Base-by-base conservation (phyloP, 2,329 filamentous ascomycete genomes). In the Colletotrichum eleusines region DNA sequence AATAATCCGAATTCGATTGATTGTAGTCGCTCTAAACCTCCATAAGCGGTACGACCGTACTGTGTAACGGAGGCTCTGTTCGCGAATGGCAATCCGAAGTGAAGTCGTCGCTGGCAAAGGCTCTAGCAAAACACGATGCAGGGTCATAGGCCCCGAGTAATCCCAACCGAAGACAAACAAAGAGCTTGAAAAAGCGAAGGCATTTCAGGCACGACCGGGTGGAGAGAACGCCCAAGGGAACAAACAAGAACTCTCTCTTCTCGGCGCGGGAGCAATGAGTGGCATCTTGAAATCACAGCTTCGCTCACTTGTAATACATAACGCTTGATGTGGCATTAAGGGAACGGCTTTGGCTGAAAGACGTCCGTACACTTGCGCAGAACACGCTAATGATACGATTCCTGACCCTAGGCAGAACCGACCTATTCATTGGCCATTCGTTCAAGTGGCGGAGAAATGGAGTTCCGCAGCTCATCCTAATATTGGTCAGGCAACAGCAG, bases 401-500 rank as follows among this genome's bases (percentile, higher is more conserved):
- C 8, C 7, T 8, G 14, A 7, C 26, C 3, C 26, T 20, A 31
- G 3, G 6, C 12, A 48, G 23, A 11, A 26, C n/a, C 2, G 11
- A 16, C 23, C 26, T 51, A 33, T 33, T n/a, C n/a, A n/a, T 18
- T 50, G 48, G 4, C 23, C 48, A 6, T 42, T 8, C 18, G 18
- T 40, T 18, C 18, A 12, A 48, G 58, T 26, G 16, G 60, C 18
- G 33, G 31, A 62, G 60, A 14, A 28, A 33, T 42, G 60, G 46
- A 63, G 20, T 26, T 51, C 44, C 46, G 46, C 33, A 40, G 23
- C 44, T 28, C 26, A 33, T n/a, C 9, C n/a, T n/a, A n/a, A 23
- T 12, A 33, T 33, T 5, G 18, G 28, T 53, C 23, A 63, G 60
- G 60, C 60, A 42, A 20, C 40, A 63, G 28, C 46, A 42, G 18